These are phyloP conservation scores for Fusarium sp. DNA, from an alignment of 2,329 filamentous ascomycete species.

Conservation along the genomic window DNA sequence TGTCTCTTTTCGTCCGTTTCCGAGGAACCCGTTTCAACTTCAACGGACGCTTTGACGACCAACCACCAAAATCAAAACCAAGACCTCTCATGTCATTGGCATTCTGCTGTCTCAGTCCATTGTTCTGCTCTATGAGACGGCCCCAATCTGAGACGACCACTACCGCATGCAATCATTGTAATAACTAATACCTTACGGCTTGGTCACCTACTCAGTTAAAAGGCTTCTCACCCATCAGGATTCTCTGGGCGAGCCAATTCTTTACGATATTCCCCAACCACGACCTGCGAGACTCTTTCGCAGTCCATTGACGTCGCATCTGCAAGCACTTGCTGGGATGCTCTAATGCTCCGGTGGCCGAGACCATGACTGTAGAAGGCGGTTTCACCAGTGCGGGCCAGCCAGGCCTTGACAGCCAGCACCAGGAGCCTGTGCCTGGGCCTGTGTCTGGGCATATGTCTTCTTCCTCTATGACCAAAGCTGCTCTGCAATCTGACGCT, in stretches of 20 bases:
- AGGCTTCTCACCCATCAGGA: background rate
- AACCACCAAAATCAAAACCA: slow-evolving; percentile 13
- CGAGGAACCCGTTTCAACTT: slow-evolving; percentile 22
- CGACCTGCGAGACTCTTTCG: slow-evolving; percentile 3
- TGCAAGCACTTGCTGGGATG: slow-evolving; percentile 44
- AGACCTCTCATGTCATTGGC: slow-evolving; percentile 11
- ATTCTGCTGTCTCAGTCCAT: slow-evolving; percentile 34
- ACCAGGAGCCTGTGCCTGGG: slow-evolving; percentile 4
- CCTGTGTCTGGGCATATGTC: slow-evolving; percentile 12
- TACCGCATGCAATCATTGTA: slow-evolving; percentile 28
- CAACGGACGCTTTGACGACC: slow-evolving; percentile 25
- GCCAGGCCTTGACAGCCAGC: slow-evolving; percentile 37
- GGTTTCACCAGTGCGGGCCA: slow-evolving; percentile 46
- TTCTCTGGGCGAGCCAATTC: background rate
- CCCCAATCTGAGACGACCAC: slow-evolving; percentile 27
- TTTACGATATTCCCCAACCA: background rate
- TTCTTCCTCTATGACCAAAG: slow-evolving; percentile 13
- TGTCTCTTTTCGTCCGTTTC: slow-evolving; percentile 19
- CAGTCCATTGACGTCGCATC: slow-evolving; percentile 30
- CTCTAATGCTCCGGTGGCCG: slow-evolving; percentile 34
- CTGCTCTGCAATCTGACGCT: slow-evolving; percentile 29
- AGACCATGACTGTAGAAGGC: slow-evolving; percentile 46
- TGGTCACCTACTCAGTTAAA: background rate
- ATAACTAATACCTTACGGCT: slow-evolving; percentile 22
- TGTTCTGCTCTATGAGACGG: slow-evolving; percentile 20